These are phyloP conservation scores for Wickerhamiella cacticola DNA, from an alignment of 805 yeast species.

Conservation along the genomic window DNA sequence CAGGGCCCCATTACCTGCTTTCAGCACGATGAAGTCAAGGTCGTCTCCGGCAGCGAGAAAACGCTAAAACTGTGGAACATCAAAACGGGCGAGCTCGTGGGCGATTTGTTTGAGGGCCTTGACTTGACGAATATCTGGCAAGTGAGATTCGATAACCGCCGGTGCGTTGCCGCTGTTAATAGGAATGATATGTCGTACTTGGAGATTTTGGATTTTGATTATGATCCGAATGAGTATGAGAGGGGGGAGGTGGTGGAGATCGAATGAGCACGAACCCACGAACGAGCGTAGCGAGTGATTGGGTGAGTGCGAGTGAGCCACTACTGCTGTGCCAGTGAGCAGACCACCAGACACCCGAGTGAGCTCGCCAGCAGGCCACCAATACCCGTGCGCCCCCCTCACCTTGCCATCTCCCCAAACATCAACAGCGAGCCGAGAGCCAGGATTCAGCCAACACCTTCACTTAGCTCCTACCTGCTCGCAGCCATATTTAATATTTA, in stretches of 20 bases:
- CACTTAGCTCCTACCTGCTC: no score
- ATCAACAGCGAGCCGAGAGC: no score
- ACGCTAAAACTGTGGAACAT: conserved; percentile 84
- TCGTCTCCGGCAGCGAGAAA: conserved; percentile 81
- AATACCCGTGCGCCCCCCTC: no score
- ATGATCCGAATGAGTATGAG: conserved; percentile 21
- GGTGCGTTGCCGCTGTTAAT: conserved; percentile 88
- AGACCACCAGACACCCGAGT: background rate
- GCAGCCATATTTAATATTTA: background rate
- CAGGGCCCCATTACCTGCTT: conserved; percentile 85
- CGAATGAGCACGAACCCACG: no score
- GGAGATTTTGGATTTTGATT: conserved; percentile 73
- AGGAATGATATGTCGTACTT: conserved; percentile 56
- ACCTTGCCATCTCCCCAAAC: no score
- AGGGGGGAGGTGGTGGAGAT: background rate
- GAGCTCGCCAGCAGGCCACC: background rate
- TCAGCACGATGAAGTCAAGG: conserved; percentile 70
- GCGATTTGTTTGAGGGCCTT: conserved; percentile 58
- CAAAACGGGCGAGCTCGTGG: conserved; percentile 58
- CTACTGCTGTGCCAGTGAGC: no score
- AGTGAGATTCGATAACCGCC: conserved; percentile 68
- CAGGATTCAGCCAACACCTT: no score
- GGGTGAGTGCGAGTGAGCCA: no score
- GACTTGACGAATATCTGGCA: conserved; percentile 77
- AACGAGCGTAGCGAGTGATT: no score